Percentiles rank a stretch among this genome's conserved stretches.
Evolutionary conservation across 73 alveolate genomes (phyloP).

Genomic region (Stentor roeselii): DNA sequence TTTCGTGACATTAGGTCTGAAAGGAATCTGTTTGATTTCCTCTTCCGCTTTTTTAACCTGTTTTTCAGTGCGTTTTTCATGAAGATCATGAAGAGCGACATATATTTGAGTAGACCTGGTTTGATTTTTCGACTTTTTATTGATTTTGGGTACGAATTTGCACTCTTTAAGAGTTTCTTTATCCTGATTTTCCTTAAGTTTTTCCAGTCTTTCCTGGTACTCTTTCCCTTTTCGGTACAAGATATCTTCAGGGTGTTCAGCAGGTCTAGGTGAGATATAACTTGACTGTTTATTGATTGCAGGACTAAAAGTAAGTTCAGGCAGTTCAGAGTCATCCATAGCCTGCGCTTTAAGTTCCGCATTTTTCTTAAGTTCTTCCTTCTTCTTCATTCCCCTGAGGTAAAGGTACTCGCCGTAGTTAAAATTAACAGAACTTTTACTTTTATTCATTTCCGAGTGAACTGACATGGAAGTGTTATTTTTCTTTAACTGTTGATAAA

Average conservation of each 20-base stretch:
- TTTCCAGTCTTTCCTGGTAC: not conserved
- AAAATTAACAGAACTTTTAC: not conserved
- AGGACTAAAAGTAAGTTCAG: conserved; percentile 24
- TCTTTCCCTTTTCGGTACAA: not conserved
- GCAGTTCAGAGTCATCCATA: not conserved
- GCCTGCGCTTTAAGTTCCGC: not conserved
- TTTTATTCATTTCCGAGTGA: not conserved
- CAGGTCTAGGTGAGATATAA: not conserved
- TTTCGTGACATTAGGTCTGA: not conserved
- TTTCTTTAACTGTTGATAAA: not conserved
- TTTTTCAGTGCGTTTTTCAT: not conserved
- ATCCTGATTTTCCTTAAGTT: not conserved
- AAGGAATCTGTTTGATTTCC: not conserved
- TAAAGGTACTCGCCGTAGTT: conserved; percentile 18
- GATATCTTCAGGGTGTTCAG: not conserved
- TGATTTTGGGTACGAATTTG: not conserved
- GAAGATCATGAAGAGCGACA: not conserved
- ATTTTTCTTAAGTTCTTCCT: not conserved
- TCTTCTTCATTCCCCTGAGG: conserved; percentile 8
- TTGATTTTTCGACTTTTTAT: not conserved
- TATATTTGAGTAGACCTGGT: not conserved
- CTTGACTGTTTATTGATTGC: not conserved
- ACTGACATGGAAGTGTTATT: not conserved
- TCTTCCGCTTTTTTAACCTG: conserved; percentile 3
- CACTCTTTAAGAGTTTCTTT: conserved; percentile 11